Base-by-base conservation (phyloP, 768 basidiomycete species). In the Mycena rosella region DNA sequence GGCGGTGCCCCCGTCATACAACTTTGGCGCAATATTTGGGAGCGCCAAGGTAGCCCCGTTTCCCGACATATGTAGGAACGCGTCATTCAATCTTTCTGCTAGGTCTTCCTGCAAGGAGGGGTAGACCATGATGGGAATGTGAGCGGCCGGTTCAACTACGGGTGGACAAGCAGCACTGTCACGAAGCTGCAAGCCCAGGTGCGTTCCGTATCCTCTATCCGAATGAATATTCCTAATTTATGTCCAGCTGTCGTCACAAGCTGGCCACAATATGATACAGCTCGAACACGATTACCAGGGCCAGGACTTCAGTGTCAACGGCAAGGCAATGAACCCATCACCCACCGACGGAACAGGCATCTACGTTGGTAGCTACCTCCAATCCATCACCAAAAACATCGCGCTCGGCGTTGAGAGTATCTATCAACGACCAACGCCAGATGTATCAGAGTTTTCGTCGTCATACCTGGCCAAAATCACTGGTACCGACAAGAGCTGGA, bases 231-330 rank as follows among this genome's bases (percentile, higher is more conserved):
- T 55, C 42, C 74, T 73, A 63, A 65, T 69, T 53, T 62, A 67
- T 70, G 65, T 67, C 30, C 77, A 97, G 95, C 84, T 98, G 70
- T 91, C 93, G 38, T 82, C 86, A 76, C 86, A 89, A 79, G 80
- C 82, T 18, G 93, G 93, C 20, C 95, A 96, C 77, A 97, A 91
- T 71, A 95, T 98, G 92, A 79, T 98, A 63, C 94, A 96, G 74
- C 71, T 96, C 47, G 98, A 99, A 79, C 97, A 99, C 74, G 98
- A 99, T 79, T 93, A 93, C 78, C 88, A 89, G 73, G 97, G 96
- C 27, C 85, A 84, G 63, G 97, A 98, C 79, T 98, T 92, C 80
- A 90, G 88, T 62, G 70, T 96, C 44, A 96, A 96, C 77, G 74
- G 88, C 73, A 98, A 98, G 79, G 90, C 92, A 15, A 86, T 97